Percentiles rank a stretch among this genome's conserved stretches.
These are phyloP conservation scores for Amauroascus verrucosus DNA, from an alignment of 2,329 filamentous ascomycete genomes.

Conservation along the genomic window DNA sequence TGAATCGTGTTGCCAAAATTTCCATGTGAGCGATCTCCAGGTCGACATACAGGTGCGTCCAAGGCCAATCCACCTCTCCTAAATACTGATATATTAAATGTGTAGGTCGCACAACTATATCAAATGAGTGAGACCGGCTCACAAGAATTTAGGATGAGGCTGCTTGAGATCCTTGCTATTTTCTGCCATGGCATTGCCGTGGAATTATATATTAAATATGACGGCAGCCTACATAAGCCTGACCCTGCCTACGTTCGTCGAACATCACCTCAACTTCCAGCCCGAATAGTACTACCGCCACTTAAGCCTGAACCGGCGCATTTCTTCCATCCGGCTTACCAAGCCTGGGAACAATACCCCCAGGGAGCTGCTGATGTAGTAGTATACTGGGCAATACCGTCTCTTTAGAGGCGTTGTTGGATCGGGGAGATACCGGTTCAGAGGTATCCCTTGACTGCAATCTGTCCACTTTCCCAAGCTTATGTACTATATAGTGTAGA, in stretches of 20 bases:
- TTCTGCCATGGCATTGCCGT: constrained; percentile 6
- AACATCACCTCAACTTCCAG: not conserved
- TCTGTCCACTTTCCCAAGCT: too few species aligned
- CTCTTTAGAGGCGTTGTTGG: constrained; percentile 23
- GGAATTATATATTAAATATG: not conserved
- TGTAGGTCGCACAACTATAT: constrained; percentile 8
- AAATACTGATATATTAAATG: not conserved
- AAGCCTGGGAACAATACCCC: constrained; percentile 17
- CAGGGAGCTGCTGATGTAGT: constrained; percentile 21
- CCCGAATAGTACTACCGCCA: constrained; percentile 3
- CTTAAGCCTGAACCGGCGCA: constrained; percentile 1
- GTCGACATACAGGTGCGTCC: not conserved
- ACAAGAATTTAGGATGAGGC: constrained; percentile 3
- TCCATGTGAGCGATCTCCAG: not conserved
- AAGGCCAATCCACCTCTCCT: too few species aligned
- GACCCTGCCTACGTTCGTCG: not conserved
- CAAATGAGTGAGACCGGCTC: constrained; percentile 4
- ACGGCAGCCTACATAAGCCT: not conserved
- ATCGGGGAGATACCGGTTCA: constrained; percentile 8
- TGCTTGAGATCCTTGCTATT: constrained; percentile 11
- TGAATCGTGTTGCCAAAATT: not conserved
- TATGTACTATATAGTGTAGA: too few species aligned
- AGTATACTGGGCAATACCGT: constrained; percentile 22
- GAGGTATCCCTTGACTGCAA: too few species aligned
- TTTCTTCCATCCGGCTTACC: not conserved